Conservation (phyloP, 164 flowering plant species). For the Brasenia schreberi region DNA sequence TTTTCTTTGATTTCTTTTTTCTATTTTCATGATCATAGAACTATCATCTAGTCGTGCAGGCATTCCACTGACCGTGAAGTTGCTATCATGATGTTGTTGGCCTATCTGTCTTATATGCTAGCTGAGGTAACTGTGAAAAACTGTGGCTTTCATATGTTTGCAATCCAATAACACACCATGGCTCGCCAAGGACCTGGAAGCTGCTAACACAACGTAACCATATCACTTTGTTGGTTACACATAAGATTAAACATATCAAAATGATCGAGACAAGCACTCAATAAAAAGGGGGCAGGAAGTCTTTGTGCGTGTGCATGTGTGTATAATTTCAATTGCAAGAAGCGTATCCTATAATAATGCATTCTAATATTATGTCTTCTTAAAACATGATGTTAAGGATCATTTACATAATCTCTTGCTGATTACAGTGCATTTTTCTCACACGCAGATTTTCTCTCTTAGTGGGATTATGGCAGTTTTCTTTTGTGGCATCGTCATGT, state of each 20-base stretch:
- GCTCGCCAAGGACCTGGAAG: no score
- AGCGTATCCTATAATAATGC: background rate
- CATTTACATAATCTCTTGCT: background rate
- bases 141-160: background rate
- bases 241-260: background rate
- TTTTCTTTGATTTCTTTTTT: background rate
- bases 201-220: no score
- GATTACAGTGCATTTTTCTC: background rate
- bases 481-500: slow-evolving; percentile 55
- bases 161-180: background rate
- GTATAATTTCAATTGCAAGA: background rate
- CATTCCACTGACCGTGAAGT: slow-evolving; percentile 91
- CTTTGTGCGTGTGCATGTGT: background rate
- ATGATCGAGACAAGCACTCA: background rate
- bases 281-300: background rate
- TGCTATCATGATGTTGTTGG: slow-evolving; percentile 87
- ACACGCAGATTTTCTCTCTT: slow-evolving; percentile 52
- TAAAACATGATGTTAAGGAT: background rate
- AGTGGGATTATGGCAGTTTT: slow-evolving; percentile 47
- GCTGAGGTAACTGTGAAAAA: slow-evolving; percentile 53
- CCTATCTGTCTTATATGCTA: slow-evolving; percentile 74
- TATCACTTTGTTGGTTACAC: no score
- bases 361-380: background rate
- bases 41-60: slow-evolving; percentile 22
- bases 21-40: background rate